Evolutionary conservation across 257 asterid genomes (phyloP).

Genomic region (Solanum dulcamara): DNA sequence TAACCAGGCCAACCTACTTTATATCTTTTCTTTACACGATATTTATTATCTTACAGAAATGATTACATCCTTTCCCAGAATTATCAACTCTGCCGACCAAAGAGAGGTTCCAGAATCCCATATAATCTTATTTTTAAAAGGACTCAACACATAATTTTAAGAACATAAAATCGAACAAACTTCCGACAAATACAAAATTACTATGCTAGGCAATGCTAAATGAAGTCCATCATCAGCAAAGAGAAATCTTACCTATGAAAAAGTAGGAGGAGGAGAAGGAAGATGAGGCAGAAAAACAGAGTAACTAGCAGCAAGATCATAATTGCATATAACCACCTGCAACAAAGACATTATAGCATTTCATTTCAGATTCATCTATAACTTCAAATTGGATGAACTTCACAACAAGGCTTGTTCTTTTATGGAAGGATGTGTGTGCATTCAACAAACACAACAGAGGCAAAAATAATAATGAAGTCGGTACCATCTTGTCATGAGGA

Average conservation of each 20-base stretch:
- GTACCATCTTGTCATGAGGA: not conserved
- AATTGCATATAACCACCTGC: slow-evolving; percentile 79
- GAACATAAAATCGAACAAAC: not conserved
- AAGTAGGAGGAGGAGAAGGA: slow-evolving; percentile 74
- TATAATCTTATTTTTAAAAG: not conserved
- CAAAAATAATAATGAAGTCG: not conserved
- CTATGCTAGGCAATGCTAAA: not conserved
- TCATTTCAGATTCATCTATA: not conserved
- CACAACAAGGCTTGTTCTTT: not conserved
- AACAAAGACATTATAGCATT: slow-evolving; percentile 13
- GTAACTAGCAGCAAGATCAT: slow-evolving; percentile 57
- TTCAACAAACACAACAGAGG: not conserved
- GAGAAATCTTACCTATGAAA: slow-evolving; percentile 60
- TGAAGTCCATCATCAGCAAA: not conserved
- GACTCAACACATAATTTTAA: not conserved
- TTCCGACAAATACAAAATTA: not conserved
- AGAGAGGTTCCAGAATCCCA: not conserved
- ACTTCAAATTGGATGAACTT: not conserved
- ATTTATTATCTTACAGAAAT: not conserved
- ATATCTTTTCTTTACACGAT: not conserved
- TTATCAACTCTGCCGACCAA: not conserved
- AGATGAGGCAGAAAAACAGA: slow-evolving; percentile 46
- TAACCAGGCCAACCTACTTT: not conserved
- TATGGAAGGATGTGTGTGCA: not conserved
- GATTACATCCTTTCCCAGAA: not conserved